Evolutionary conservation across 2,329 filamentous ascomycete species (phyloP).

Genomic region (Ophiostoma triangulosporum): DNA sequence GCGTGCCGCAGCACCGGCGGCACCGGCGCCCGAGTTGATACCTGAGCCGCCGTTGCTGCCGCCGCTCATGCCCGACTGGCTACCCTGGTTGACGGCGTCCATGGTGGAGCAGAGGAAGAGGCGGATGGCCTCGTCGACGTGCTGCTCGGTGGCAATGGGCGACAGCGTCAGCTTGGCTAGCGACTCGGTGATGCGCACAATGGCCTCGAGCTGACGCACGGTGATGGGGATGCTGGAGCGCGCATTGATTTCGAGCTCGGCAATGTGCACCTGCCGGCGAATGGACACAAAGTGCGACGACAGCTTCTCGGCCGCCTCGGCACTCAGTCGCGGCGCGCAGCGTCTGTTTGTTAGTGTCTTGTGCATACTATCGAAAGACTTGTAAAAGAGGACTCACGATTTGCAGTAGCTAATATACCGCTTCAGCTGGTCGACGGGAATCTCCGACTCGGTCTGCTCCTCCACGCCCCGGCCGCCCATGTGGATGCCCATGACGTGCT

Average conservation of each 20-base stretch:
- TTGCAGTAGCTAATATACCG: conserved; percentile 96
- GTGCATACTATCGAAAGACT: no score
- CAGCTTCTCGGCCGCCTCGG: conserved; percentile 87
- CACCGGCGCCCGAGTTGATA: conserved; percentile 32
- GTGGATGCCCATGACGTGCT: conserved; percentile 93
- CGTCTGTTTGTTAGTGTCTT: conserved; percentile 26
- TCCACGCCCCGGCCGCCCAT: conserved; percentile 80
- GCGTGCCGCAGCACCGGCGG: conserved; percentile 55
- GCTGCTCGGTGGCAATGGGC: conserved; percentile 73
- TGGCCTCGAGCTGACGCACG: conserved; percentile 90
- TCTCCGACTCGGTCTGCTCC: conserved; percentile 73
- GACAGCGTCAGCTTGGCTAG: conserved; percentile 83
- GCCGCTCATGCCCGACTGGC: conserved; percentile 20
- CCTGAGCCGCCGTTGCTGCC: conserved; percentile 7
- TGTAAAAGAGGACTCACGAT: conserved; percentile 30
- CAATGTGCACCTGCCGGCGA: conserved; percentile 80
- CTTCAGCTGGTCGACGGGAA: conserved; percentile 93
- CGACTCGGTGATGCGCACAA: conserved; percentile 92
- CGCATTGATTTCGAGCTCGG: conserved; percentile 78
- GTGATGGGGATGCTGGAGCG: conserved; percentile 95
- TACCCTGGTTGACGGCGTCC: conserved; percentile 90
- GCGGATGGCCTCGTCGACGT: conserved; percentile 94
- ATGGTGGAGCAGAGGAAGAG: conserved; percentile 94
- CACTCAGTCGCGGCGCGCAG: conserved; percentile 80
- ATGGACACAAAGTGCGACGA: conserved; percentile 97